These are phyloP conservation scores for Colletotrichum sublineola DNA, from an alignment of 2,329 filamentous ascomycete species.

Conservation along the genomic window DNA sequence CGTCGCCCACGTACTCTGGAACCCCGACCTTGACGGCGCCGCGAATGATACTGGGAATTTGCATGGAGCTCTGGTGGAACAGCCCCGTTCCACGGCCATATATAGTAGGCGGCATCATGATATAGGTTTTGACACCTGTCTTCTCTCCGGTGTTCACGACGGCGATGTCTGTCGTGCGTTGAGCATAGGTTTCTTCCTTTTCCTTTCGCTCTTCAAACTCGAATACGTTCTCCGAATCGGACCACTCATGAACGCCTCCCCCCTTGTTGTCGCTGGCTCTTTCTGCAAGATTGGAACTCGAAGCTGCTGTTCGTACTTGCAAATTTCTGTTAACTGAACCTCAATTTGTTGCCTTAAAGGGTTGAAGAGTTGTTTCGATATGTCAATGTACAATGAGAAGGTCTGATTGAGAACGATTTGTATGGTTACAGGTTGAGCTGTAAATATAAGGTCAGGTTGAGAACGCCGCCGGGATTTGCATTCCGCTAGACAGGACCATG, in stretches of 20 bases:
- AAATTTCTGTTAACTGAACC: not conserved
- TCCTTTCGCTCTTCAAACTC: constrained; percentile 55
- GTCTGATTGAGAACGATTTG: not conserved
- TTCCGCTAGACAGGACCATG: constrained; percentile 8
- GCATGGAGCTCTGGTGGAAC: constrained; percentile 56
- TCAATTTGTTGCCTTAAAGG: too few species aligned
- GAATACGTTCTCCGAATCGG: constrained; percentile 61
- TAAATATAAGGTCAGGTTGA: not conserved
- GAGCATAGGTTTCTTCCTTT: constrained; percentile 52
- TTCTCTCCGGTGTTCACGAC: constrained; percentile 56
- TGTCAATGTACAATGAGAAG: not conserved
- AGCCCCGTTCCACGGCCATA: constrained; percentile 60
- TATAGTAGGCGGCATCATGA: constrained; percentile 62
- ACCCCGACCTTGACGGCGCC: constrained; percentile 46
- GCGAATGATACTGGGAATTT: constrained; percentile 54
- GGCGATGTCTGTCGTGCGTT: constrained; percentile 59
- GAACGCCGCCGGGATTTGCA: constrained; percentile 20
- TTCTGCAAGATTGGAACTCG: constrained; percentile 57
- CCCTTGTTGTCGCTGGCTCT: constrained; percentile 53
- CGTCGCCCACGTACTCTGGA: constrained; percentile 51
- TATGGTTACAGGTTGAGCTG: not conserved
- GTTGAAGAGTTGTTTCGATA: too few species aligned
- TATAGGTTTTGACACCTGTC: constrained; percentile 57
- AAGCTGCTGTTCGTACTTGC: not conserved
- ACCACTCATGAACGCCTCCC: constrained; percentile 50